Conservation (phyloP, 495 filamentous ascomycete species). For the Daldinia concentrica region DNA sequence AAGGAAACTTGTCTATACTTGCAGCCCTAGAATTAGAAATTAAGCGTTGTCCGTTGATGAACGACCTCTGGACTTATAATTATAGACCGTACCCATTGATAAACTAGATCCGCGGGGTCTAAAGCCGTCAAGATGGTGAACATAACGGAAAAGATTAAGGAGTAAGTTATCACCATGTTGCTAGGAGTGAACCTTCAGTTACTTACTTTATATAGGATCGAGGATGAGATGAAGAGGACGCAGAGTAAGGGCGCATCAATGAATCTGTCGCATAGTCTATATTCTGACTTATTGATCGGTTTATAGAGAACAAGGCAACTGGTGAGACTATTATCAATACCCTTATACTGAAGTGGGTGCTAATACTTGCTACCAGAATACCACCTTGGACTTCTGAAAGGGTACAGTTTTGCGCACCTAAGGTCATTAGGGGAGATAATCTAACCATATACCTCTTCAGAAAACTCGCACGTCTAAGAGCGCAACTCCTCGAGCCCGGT, state of each 20-base stretch:
- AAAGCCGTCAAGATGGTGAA: constrained; percentile 87
- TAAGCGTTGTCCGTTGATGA: neutral
- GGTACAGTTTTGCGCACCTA: constrained; percentile 61
- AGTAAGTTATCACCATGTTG: constrained; percentile 63
- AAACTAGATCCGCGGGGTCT: constrained; percentile 9
- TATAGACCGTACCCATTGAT: constrained; percentile 1
- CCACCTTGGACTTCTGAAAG: constrained; percentile 97
- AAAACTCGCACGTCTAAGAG: constrained; percentile 94
- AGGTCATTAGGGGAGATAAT: neutral
- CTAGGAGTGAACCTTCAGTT: neutral
- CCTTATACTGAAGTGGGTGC: neutral
- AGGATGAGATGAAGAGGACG: constrained; percentile 99
- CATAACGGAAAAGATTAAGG: constrained; percentile 99
- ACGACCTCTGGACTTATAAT: neutral
- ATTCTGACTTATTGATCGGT: constrained; percentile 40
- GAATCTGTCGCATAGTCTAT: constrained; percentile 11
- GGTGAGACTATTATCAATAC: constrained; percentile 62
- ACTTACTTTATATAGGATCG: constrained; percentile 73
- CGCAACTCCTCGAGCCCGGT: constrained; percentile 92
- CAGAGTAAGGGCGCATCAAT: constrained; percentile 73
- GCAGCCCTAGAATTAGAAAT: neutral
- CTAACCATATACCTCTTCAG: constrained; percentile 55
- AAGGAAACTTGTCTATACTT: neutral
- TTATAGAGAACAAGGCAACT: constrained; percentile 96
- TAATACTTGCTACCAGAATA: constrained; percentile 71